These are phyloP conservation scores for Suhomyces atakaporum DNA, from an alignment of 1,139 yeast genomes.

Conservation along the genomic window DNA sequence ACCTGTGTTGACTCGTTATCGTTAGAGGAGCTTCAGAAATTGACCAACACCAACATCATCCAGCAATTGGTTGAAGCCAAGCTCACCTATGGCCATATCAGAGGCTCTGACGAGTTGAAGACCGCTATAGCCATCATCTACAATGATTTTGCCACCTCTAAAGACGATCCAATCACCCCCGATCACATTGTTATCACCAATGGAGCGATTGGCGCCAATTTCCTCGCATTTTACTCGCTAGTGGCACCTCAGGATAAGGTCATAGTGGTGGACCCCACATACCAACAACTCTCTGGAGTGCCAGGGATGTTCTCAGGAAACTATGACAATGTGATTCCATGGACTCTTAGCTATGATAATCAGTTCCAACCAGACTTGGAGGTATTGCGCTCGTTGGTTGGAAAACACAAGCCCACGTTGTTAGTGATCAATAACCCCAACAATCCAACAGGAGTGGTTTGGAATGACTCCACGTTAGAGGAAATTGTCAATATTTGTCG, in stretches of 20 bases:
- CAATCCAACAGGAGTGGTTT: constrained; percentile 56
- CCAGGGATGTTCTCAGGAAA: constrained; percentile 51
- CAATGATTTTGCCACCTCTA: constrained; percentile 15
- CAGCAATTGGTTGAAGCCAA: constrained; percentile 19
- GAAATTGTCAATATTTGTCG: constrained; percentile 44
- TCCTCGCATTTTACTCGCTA: constrained; percentile 48
- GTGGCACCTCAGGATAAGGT: constrained; percentile 51
- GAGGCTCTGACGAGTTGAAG: constrained; percentile 46
- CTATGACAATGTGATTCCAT: constrained; percentile 33
- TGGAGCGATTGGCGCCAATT: constrained; percentile 64
- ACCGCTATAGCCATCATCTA: constrained; percentile 37
- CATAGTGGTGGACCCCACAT: constrained; percentile 52
- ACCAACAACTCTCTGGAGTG: constrained; percentile 54
- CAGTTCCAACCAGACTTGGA: constrained; percentile 40
- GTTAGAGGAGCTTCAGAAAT: constrained; percentile 36
- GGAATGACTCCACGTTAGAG: constrained; percentile 34
- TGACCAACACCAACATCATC: constrained; percentile 17
- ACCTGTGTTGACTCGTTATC: constrained; percentile 54
- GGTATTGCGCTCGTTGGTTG: constrained; percentile 29
- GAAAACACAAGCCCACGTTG: constrained; percentile 40
- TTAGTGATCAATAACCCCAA: constrained; percentile 56
- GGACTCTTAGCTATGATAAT: constrained; percentile 35
- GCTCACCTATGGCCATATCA: constrained; percentile 51
- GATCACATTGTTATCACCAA: constrained; percentile 51
- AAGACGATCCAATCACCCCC: constrained; percentile 15